Evolutionary conservation across 371 early-diverging fungal species (phyloP).

Genomic region (Rhizopus arrhizus): DNA sequence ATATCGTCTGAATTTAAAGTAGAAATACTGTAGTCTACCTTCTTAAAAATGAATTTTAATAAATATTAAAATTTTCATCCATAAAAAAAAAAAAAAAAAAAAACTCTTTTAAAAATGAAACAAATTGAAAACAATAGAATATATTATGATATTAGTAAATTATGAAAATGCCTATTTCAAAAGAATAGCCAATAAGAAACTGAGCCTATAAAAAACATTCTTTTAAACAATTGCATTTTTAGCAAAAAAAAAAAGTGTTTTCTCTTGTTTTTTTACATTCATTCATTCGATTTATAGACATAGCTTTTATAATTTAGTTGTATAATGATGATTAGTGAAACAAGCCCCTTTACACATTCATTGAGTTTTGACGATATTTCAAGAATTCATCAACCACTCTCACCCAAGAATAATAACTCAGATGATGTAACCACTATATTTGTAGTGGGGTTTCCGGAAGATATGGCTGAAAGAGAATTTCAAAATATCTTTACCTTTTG

Average conservation of each 20-base stretch:
- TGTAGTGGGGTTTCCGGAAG: constrained; percentile 97
- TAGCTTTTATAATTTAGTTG: neutral
- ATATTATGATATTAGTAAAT: no score
- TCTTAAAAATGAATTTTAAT: no score
- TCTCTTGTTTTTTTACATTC: neutral
- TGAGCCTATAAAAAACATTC: neutral
- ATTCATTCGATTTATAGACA: neutral
- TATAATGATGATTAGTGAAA: constrained; percentile 34
- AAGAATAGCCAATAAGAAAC: no score
- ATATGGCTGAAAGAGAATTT: constrained; percentile 96
- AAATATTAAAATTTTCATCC: no score
- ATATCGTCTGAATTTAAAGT: no score
- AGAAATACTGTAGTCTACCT: no score
- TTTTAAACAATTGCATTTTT: neutral
- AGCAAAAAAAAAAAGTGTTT: neutral
- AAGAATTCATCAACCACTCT: constrained; percentile 26
- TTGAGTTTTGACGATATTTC: constrained; percentile 31
- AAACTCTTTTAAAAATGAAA: no score
- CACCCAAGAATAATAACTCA: constrained; percentile 14
- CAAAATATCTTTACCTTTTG: constrained; percentile 97
- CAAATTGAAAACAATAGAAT: no score
- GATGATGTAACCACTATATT: constrained; percentile 92
- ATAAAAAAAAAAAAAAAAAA: no score
- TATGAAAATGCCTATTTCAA: no score
- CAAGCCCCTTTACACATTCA: constrained; percentile 27